Percentiles rank a stretch among this genome's conserved stretches.
Conservation (phyloP, 2,329 filamentous ascomycete species). For the Pseudogymnoascus sp. region DNA sequence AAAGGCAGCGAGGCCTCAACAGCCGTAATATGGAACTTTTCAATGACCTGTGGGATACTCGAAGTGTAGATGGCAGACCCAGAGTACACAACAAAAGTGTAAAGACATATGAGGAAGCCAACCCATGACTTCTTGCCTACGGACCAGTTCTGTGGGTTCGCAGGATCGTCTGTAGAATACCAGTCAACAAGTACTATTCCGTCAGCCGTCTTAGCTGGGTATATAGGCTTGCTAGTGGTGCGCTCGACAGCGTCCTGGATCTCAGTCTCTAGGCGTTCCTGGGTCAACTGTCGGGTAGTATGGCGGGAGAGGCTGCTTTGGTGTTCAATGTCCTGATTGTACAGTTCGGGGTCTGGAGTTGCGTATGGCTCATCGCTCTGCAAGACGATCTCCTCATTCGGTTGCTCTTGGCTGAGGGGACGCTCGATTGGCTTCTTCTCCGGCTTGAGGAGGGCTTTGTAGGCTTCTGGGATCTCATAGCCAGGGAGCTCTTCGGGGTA, state of each 20-base stretch:
- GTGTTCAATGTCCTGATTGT: conserved; percentile 18
- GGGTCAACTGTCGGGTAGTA: conserved; percentile 30
- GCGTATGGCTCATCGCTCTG: conserved; percentile 16
- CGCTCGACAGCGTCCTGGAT: conserved; percentile 34
- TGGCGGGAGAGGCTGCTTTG: conserved; percentile 22
- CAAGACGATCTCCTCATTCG: conserved; percentile 12
- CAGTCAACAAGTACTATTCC: conserved; percentile 48
- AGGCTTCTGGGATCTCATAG: conserved; percentile 45
- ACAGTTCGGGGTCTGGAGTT: conserved; percentile 19
- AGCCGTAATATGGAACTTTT: conserved; percentile 46
- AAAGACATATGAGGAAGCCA: conserved; percentile 44
- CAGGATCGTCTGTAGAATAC: conserved; percentile 50
- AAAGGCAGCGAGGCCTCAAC: conserved; percentile 51
- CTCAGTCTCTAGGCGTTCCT: conserved; percentile 36
- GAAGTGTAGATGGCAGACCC: conserved; percentile 45
- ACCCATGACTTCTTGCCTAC: conserved; percentile 39
- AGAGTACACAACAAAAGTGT: conserved; percentile 55
- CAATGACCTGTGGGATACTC: conserved; percentile 42
- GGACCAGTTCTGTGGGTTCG: conserved; percentile 52
- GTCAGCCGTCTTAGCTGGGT: conserved; percentile 43
- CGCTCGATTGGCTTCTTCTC: conserved; percentile 12
- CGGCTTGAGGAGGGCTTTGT: conserved; percentile 29
- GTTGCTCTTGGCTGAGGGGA: background rate
- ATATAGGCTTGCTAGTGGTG: conserved; percentile 38
- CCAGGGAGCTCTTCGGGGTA: conserved; percentile 55